A percentile compares a stretch with the other conserved stretches of the same genome.
phyloP scores from a whole-genome alignment of 306 rosid genomes.

The Dicorynia guianensis region DNA sequence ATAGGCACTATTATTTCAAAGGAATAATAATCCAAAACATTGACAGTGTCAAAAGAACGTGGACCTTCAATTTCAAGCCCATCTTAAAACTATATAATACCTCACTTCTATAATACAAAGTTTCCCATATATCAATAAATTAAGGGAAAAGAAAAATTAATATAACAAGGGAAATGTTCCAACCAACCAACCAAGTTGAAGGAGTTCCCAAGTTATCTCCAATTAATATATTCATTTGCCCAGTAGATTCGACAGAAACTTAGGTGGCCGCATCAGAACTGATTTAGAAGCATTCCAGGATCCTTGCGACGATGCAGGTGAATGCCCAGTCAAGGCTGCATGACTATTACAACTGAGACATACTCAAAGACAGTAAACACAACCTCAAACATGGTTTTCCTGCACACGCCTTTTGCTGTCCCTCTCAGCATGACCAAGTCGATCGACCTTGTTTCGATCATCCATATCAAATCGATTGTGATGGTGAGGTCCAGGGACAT shows the following conservation, averaged over 20 bases:
- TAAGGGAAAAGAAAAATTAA: constrained; percentile 29
- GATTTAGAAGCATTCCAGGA: constrained; percentile 26
- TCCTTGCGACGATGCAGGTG: background rate
- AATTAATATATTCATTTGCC: constrained; percentile 15
- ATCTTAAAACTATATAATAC: constrained; percentile 33
- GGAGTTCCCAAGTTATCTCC: constrained; percentile 36
- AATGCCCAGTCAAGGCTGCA: constrained; percentile 24
- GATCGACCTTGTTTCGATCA: constrained; percentile 54
- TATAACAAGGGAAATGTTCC: constrained; percentile 10
- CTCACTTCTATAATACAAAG: constrained; percentile 39
- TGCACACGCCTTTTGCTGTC: constrained; percentile 72
- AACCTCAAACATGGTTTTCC: constrained; percentile 68
- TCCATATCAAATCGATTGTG: constrained; percentile 57
- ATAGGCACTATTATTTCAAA: constrained; percentile 30
- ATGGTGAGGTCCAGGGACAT: constrained; percentile 57
- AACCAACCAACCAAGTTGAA: constrained; percentile 42
- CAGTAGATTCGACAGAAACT: constrained; percentile 12
- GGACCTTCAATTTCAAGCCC: constrained; percentile 47
- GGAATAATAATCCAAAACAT: constrained; percentile 38
- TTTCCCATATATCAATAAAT: constrained; percentile 42
- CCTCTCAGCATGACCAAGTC: constrained; percentile 66
- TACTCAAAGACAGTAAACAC: background rate
- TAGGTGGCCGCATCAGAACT: constrained; percentile 20
- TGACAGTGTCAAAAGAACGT: constrained; percentile 33
- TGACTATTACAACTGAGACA: constrained; percentile 9